Conservation (phyloP, 306 rosid species). For the Prunus kanzakura region DNA sequence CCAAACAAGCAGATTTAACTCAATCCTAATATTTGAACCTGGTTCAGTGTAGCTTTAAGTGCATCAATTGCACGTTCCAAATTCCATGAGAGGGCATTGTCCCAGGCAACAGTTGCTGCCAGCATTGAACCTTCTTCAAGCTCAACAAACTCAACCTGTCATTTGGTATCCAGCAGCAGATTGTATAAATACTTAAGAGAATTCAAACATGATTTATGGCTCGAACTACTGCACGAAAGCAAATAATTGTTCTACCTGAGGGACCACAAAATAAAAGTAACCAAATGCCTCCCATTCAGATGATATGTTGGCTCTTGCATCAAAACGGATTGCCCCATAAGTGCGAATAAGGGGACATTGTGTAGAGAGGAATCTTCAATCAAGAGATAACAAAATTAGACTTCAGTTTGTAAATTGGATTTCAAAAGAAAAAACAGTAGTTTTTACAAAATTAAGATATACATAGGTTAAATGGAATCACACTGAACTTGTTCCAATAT, state of each 20-base stretch:
- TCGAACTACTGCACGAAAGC: slow-evolving; percentile 28
- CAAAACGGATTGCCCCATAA: slow-evolving; percentile 87
- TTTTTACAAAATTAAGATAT: not conserved
- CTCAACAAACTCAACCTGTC: slow-evolving; percentile 96
- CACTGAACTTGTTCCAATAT: not conserved
- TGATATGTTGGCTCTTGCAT: slow-evolving; percentile 58
- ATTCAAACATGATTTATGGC: slow-evolving; percentile 14
- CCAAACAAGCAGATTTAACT: not conserved
- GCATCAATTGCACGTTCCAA: slow-evolving; percentile 62
- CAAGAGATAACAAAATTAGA: not conserved
- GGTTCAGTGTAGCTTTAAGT: slow-evolving; percentile 60
- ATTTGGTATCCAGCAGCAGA: slow-evolving; percentile 59
- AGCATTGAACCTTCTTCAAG: slow-evolving; percentile 80
- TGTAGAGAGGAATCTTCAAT: slow-evolving; percentile 73
- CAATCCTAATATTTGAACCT: slow-evolving; percentile 37
- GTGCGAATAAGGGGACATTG: slow-evolving; percentile 85
- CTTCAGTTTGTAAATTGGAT: not conserved
- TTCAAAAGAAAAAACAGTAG: not conserved
- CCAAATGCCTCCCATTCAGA: slow-evolving; percentile 85
- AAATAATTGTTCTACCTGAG: slow-evolving; percentile 67
- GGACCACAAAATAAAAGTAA: slow-evolving; percentile 86
- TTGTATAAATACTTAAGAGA: slow-evolving; percentile 48
- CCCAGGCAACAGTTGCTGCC: slow-evolving; percentile 88
- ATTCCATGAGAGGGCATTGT: slow-evolving; percentile 64
- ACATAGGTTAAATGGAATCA: not conserved